Evolutionary conservation across 495 filamentous ascomycete species (phyloP).

Genomic region (Bombardia bombarda): DNA sequence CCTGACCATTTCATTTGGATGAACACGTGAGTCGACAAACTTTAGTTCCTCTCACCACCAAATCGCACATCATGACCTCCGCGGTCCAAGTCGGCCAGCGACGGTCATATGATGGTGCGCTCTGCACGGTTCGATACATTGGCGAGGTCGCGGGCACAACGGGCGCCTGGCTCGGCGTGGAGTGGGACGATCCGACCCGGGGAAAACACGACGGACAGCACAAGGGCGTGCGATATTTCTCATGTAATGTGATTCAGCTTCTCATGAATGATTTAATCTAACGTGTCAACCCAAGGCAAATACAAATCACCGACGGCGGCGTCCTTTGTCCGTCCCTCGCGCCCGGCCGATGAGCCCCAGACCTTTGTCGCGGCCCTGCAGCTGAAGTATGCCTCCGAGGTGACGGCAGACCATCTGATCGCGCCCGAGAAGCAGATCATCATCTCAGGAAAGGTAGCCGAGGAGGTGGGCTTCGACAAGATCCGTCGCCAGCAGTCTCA

Average conservation of each 20-base stretch:
- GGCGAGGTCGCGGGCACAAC: conserved; percentile 68
- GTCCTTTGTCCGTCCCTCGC: conserved; percentile 78
- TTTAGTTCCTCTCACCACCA: background rate
- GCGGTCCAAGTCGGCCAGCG: conserved; percentile 64
- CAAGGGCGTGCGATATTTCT: conserved; percentile 72
- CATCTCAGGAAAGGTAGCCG: conserved; percentile 77
- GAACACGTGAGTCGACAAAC: conserved; percentile 1
- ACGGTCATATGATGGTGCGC: conserved; percentile 61
- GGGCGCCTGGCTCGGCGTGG: conserved; percentile 86
- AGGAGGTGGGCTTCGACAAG: conserved; percentile 96
- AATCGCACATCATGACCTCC: background rate
- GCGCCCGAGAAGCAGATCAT: conserved; percentile 41
- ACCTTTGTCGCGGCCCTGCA: conserved; percentile 73
- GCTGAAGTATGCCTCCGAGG: conserved; percentile 70
- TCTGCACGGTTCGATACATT: conserved; percentile 80
- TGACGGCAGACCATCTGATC: conserved; percentile 12
- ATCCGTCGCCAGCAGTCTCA: conserved; percentile 70
- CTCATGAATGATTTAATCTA: background rate
- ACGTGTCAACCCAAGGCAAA: conserved; percentile 47
- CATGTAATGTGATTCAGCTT: conserved; percentile 46
- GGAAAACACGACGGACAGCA: conserved; percentile 88
- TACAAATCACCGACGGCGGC: conserved; percentile 61
- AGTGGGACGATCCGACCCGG: conserved; percentile 83
- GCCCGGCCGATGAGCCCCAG: conserved; percentile 55
- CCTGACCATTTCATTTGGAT: background rate